These are phyloP conservation scores for Adiantum capillusveneris DNA, from an alignment of 75 land plant genomes.

Conservation along the genomic window DNA sequence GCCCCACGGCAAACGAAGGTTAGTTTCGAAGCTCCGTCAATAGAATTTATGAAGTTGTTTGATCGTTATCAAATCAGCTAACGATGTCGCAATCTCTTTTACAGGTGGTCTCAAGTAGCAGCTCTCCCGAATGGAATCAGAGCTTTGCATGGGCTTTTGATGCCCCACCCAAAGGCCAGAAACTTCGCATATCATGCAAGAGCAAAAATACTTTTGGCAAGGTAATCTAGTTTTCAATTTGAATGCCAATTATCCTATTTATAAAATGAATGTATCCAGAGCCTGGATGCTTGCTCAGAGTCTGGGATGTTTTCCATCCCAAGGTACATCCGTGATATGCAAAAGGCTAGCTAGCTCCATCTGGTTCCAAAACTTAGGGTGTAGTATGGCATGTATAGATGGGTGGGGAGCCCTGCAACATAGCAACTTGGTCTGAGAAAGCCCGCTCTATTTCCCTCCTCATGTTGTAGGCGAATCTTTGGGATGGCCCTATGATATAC, in stretches of 20 bases:
- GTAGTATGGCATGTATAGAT: no score
- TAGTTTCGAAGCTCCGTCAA: background rate
- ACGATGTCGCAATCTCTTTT: background rate
- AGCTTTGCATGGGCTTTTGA: slow-evolving; percentile 96
- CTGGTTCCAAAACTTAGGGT: no score
- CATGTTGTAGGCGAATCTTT: no score
- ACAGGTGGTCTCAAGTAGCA: slow-evolving; percentile 63
- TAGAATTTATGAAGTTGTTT: no score
- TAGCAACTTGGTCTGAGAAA: no score
- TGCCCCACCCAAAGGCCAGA: slow-evolving; percentile 92
- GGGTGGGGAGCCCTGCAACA: no score
- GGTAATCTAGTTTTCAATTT: slow-evolving; percentile 26
- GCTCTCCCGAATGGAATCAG: slow-evolving; percentile 88
- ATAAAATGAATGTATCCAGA: background rate
- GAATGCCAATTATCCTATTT: background rate
- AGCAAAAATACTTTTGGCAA: slow-evolving; percentile 90
- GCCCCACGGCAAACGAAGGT: slow-evolving; percentile 91
- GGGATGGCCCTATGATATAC: no score
- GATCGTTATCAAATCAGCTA: no score
- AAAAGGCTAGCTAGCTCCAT: no score
- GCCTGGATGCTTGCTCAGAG: background rate
- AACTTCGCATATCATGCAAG: slow-evolving; percentile 85
- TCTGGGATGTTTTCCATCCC: no score
- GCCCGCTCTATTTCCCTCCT: no score
- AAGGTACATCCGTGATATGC: no score